Base-by-base conservation (phyloP, 2,329 filamentous ascomycete species). In the Fusarium subglutinans region DNA sequence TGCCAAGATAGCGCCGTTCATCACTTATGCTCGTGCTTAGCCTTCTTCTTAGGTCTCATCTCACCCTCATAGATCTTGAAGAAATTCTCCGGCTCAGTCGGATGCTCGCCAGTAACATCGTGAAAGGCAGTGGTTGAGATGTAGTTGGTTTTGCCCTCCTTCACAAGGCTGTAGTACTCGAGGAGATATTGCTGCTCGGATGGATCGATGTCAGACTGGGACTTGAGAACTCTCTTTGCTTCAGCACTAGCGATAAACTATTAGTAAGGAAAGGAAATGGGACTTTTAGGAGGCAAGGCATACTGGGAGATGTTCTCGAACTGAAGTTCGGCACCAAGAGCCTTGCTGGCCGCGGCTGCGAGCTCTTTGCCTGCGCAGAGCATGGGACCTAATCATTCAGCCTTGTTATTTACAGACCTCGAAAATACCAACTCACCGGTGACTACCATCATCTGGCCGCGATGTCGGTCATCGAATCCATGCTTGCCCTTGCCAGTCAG, bases 361-460 rank as follows among this genome's bases (percentile, higher is more conserved):
- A 88, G 80, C 72, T 87, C 86, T 13, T 84, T 76, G 20, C 87
- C 86, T 6, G 82, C 80, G 33, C 81, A 82, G 7, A 89, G 83
- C 81, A 26, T 26, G 26, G 26, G 26, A 26, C 26, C 26, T 26
- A 26, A 26, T 6, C 26, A 26, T 26, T 26, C 26, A 26, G 26
- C 26, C 26, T 26, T 26, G 26, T 26, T 26, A 26, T 26, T 26
- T 26, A 26, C 26, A 26, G 26, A 26, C 26, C 26, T 26, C 26
- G 26, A 26, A 26, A 26, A 26, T 26, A 26, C 26, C 26, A 26
- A 26, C 26, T 26, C 26, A 26, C 26, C 26, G 26, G 26, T 26
- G 26, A 26, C 26, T 26, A 26, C 26, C 26, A 26, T 26, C 26
- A 26, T 26, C 26, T 26, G 26, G 26, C 26, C 26, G 26, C 26